Evolutionary conservation across 176 grass and related monocot genomes (phyloP), one percentile per base, ranked within the genome.

Genomic region (Cocos nucifera): DNA sequence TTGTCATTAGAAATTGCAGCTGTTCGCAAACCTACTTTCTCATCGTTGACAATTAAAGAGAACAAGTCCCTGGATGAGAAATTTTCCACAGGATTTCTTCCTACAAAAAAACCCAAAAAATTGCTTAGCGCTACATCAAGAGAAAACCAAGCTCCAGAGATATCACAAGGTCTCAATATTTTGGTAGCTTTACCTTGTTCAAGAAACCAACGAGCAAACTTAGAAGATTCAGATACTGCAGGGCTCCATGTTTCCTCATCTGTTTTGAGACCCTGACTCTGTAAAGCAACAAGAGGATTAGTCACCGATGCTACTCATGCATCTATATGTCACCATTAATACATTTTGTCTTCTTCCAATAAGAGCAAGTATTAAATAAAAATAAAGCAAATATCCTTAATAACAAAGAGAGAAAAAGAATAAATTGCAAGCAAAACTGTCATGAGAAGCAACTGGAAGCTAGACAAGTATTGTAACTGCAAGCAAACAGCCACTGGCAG

Each of bases 151-250:
- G 16, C 12, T 70, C 17, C 1, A 56, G 29, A 4, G 6, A 67
- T 10, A 49, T n/a, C 14, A 65, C 15, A 49, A 15, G 29, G 27
- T 12, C 35, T 44, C 24, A 56, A 56, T 67, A 57, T 30, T 3
- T 49, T 53, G 27, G 21, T 21, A 28, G 51, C 22, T 50, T 73
- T 84, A 93, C 94, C 94, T 85, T 85, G 84, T 73, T 88, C 59
- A 53, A 27, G 28, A 67, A 86, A 99, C 88, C 94, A 99, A 63
- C 5, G 54, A 77, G 94, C 70, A 68, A 99, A 99, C 73, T 99
- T 99, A 48, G 94, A 98, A 61, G 88, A 83, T 93, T 93, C 94
- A 70, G 85, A 54, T 57, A 86, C 44, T 60, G 69, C 66, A 60
- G 76, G 54, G 60, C 51, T 52, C 51, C 55, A 67, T 61, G 68